Evolutionary conservation across 2,329 filamentous ascomycete species (phyloP).

Genomic region (Massarina eburnea): DNA sequence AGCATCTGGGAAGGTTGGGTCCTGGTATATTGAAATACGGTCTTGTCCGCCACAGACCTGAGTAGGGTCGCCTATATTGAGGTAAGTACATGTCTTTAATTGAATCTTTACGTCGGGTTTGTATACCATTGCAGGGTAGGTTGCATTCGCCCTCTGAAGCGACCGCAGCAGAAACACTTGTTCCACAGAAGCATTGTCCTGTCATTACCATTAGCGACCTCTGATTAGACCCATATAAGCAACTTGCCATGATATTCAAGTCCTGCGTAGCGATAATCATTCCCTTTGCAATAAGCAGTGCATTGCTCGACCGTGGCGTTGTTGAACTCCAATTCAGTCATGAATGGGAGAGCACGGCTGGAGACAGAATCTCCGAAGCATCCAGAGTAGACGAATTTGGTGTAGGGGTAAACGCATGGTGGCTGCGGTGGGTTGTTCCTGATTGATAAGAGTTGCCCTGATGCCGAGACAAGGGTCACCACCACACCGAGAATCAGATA

Average conservation of each 20-base stretch:
- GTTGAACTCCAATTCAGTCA: slow-evolving; percentile 22
- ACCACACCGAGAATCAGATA: slow-evolving; percentile 1
- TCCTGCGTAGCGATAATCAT: slow-evolving; percentile 37
- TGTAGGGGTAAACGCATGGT: slow-evolving; percentile 28
- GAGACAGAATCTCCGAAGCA: slow-evolving; percentile 33
- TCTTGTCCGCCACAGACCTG: slow-evolving; percentile 21
- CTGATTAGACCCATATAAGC: not conserved
- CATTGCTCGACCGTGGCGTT: slow-evolving; percentile 42
- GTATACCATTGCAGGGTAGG: slow-evolving; percentile 19
- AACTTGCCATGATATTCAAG: slow-evolving; percentile 18
- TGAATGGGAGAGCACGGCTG: slow-evolving; percentile 31
- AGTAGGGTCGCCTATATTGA: slow-evolving; percentile 9
- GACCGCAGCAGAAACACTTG: slow-evolving; percentile 11
- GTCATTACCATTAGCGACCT: not conserved
- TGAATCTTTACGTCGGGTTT: not conserved
- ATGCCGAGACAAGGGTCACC: slow-evolving; percentile 1
- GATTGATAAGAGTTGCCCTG: slow-evolving; percentile 2
- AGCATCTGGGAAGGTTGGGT: slow-evolving; percentile 38
- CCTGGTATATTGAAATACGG: slow-evolving; percentile 35
- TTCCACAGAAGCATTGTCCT: slow-evolving; percentile 24
- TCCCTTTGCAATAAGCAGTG: slow-evolving; percentile 42
- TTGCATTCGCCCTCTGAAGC: slow-evolving; percentile 20
- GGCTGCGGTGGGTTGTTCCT: slow-evolving; percentile 18
- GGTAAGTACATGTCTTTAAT: not conserved
- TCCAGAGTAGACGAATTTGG: slow-evolving; percentile 39